phyloP scores from a whole-genome alignment of 2,329 filamentous ascomycete species.

The Stachybotrys echinatus region DNA sequence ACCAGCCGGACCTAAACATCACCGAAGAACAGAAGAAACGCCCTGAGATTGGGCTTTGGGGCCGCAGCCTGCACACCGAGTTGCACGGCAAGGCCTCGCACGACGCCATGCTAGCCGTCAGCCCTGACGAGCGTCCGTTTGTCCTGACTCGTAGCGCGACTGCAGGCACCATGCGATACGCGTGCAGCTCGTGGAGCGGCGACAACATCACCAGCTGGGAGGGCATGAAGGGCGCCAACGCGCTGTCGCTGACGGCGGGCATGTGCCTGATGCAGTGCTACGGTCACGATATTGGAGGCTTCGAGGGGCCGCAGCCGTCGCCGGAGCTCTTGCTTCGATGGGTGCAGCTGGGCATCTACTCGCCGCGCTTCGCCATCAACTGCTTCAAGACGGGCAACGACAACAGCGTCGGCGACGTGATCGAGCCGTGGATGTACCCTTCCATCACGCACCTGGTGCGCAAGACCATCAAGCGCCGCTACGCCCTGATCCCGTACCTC shows the following conservation, averaged over 20 bases:
- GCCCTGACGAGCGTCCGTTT: conserved; percentile 58
- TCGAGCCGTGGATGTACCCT: conserved; percentile 75
- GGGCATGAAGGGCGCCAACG: conserved; percentile 67
- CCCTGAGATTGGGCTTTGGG: conserved; percentile 61
- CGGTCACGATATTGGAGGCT: conserved; percentile 71
- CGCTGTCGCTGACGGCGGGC: conserved; percentile 62
- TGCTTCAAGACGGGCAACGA: conserved; percentile 67
- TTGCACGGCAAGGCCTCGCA: conserved; percentile 67
- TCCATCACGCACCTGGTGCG: conserved; percentile 59
- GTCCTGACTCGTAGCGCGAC: conserved; percentile 68
- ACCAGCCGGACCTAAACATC: conserved; percentile 29
- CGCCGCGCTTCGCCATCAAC: conserved; percentile 69
- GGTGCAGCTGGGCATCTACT: conserved; percentile 67
- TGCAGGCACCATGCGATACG: conserved; percentile 64
- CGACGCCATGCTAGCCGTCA: conserved; percentile 55
- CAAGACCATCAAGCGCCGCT: conserved; percentile 62
- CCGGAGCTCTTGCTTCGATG: conserved; percentile 68
- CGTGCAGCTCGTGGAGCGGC: conserved; percentile 68
- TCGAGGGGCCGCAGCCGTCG: conserved; percentile 67
- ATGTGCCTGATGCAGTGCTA: conserved; percentile 65
- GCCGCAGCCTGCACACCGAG: conserved; percentile 63
- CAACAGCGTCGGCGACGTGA: conserved; percentile 65
- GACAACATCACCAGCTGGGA: conserved; percentile 73
- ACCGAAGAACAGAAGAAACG: conserved; percentile 28
- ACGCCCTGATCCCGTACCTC: conserved; percentile 67